Evolutionary conservation across 176 grass and related monocot genomes (phyloP), one percentile per base, ranked within the genome.

Genomic region (Aegilops tauschii): DNA sequence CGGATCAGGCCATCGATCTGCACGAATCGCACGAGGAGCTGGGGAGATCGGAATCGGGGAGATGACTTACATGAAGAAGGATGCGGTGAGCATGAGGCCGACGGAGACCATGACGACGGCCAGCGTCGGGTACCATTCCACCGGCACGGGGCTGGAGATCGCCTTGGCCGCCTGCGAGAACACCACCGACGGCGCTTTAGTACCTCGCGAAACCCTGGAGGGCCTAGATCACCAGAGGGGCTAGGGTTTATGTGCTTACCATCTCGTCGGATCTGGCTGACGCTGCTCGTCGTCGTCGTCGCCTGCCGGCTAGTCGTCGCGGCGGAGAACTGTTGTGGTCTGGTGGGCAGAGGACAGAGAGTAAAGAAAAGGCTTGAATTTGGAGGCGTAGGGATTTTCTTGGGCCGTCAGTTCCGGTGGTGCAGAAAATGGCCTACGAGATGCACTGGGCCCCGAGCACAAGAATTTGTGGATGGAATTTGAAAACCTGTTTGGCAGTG

Each of bases 71-170:
- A 98, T 98, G 88, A 95, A 98, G 88, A 98, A 98, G 69, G 91
- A 94, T 8, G 96, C 93, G 11, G 96, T 98, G 75, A 92, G 49
- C 87, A 94, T 83, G 79, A 98, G 92, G 0, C 96, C 96, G 16
- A 95, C 49, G 65, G 90, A 42, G 28, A 98, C 88, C 90, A 86
- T 94, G 69, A 91, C 9, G 47, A 92, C 82, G 77, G 96, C 92
- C 61, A 98, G 92, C 14, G 84, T 50, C 20, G 96, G 93, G 90
- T 98, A 98, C 93, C 86, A 95, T 17, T 82, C 88, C 78, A 98
- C 92, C 59, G 96, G 88, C 52, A 95, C 93, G 25, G 96, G 96
- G 84, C 96, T 98, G 52, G 91, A 89, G 77, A 98, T 93, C 77
- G 96, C 73, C 73, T 98, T 98, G 80, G 92, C 84, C 70, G 86